Conservation (phyloP, 306 rosid genomes). For the Vicia villosa region DNA sequence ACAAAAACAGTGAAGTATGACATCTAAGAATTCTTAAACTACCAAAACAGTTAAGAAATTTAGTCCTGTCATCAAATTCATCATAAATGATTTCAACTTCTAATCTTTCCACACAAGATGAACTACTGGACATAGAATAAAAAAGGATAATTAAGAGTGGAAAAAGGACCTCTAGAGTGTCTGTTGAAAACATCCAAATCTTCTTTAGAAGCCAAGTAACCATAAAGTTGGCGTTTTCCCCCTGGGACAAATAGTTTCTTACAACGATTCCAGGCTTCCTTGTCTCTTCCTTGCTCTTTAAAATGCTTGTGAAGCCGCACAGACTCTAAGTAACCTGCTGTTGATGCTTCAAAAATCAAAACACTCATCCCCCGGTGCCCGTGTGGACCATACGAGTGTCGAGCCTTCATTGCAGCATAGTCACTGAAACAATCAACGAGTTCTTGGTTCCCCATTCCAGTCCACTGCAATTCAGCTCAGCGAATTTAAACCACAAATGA, state of each 20-base stretch:
- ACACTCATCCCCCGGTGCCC: constrained; percentile 56
- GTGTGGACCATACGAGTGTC: constrained; percentile 53
- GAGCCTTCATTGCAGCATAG: constrained; percentile 53
- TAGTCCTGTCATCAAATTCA: constrained; percentile 8
- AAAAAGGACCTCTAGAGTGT: constrained; percentile 38
- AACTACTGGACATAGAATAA: constrained; percentile 5
- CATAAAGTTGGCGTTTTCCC: constrained; percentile 53
- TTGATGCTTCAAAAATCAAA: constrained; percentile 43
- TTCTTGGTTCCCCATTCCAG: constrained; percentile 58
- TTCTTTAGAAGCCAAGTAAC: constrained; percentile 48
- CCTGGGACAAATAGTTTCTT: constrained; percentile 40
- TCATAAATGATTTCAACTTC: constrained; percentile 7
- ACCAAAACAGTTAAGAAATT: neutral
- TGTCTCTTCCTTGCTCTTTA: constrained; percentile 48
- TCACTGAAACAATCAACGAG: constrained; percentile 49
- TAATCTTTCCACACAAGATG: constrained; percentile 1
- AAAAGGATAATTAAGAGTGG: neutral
- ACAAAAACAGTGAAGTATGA: neutral
- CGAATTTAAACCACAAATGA: constrained; percentile 13
- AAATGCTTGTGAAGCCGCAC: constrained; percentile 51
- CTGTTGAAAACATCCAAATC: constrained; percentile 48
- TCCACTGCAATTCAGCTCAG: constrained; percentile 50
- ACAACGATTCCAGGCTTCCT: constrained; percentile 48
- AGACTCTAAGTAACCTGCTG: constrained; percentile 51
- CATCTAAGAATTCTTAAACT: constrained; percentile 9